phyloP scores from a whole-genome alignment of 371 early-diverging fungal species.

The Basidiobolus meristosporus region DNA sequence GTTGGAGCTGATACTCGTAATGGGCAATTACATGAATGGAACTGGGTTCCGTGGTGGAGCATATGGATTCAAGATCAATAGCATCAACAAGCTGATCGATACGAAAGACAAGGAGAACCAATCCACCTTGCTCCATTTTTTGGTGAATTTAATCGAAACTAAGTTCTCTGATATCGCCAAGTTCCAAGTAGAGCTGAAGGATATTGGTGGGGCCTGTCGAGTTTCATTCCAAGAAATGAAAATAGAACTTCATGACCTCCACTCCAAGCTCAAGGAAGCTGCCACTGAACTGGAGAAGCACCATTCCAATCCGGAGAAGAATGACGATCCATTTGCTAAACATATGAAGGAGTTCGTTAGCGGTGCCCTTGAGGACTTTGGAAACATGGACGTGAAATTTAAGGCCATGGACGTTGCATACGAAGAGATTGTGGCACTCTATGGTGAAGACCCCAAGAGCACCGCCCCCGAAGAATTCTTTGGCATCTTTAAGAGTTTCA shows the following conservation, averaged over 20 bases:
- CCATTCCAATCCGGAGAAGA: slow-evolving; percentile 14
- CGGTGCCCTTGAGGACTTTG: too few relatives aligned
- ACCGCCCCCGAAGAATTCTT: slow-evolving; percentile 83
- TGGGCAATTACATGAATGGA: slow-evolving; percentile 88
- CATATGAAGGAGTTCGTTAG: too few relatives aligned
- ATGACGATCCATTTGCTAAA: slow-evolving; percentile 13
- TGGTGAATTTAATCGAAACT: slow-evolving; percentile 46
- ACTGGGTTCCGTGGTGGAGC: slow-evolving; percentile 73
- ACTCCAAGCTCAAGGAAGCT: slow-evolving; percentile 27
- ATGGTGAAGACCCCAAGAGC: slow-evolving; percentile 62
- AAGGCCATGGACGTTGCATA: slow-evolving; percentile 45
- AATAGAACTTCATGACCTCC: slow-evolving; percentile 29
- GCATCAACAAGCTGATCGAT: slow-evolving; percentile 69
- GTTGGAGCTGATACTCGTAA: slow-evolving; percentile 49
- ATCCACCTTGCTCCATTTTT: slow-evolving; percentile 61
- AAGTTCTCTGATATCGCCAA: slow-evolving; percentile 39
- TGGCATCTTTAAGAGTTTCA: slow-evolving; percentile 66
- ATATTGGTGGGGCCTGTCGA: slow-evolving; percentile 55
- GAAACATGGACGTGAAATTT: too few relatives aligned
- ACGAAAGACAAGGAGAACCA: slow-evolving; percentile 54
- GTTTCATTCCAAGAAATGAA: slow-evolving; percentile 15
- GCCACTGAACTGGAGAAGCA: slow-evolving; percentile 21
- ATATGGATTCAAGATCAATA: slow-evolving; percentile 73
- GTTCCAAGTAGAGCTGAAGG: slow-evolving; percentile 46
- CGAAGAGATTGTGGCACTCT: slow-evolving; percentile 44